Percentiles rank a stretch among this genome's conserved stretches.
These are phyloP conservation scores for Gastroboletus turbinatus DNA, from an alignment of 1,284 basidiomycete genomes.

Conservation along the genomic window DNA sequence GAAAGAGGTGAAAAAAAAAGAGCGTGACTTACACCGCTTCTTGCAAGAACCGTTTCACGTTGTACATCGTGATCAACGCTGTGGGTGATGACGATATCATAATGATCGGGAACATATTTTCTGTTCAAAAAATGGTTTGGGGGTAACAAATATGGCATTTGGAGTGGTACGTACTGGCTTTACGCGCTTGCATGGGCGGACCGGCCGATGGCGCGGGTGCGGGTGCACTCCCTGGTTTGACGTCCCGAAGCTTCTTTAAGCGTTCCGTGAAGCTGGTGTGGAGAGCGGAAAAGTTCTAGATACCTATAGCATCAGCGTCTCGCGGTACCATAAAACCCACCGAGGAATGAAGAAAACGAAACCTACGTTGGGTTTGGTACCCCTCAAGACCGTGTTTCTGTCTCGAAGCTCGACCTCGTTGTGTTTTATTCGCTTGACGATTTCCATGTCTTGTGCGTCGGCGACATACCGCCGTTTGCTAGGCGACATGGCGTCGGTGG, in stretches of 20 bases:
- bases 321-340: neutral
- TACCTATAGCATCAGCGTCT: neutral
- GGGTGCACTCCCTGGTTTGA: conserved; percentile 47
- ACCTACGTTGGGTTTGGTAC: conserved; percentile 71
- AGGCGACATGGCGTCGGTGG: conserved; percentile 46
- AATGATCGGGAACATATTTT: conserved; percentile 85
- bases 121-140: conserved; percentile 29
- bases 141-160: too few species aligned
- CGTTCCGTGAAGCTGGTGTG: conserved; percentile 64
- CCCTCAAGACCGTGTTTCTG: conserved; percentile 73
- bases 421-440: conserved; percentile 78
- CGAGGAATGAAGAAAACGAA: neutral
- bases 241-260: conserved; percentile 72
- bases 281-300: conserved; percentile 74
- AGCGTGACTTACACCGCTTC: conserved; percentile 72
- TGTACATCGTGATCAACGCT: conserved; percentile 95
- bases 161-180: conserved; percentile 50
- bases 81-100: conserved; percentile 96
- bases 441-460: conserved; percentile 75
- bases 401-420: conserved; percentile 76
- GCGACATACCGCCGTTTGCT: conserved; percentile 78
- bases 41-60: conserved; percentile 91
- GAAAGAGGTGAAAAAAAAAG: neutral
- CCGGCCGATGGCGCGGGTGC: conserved; percentile 39
- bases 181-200: conserved; percentile 57